Evolutionary conservation across 805 yeast species (phyloP).

Genomic region (Jamesozyma lodderae): DNA sequence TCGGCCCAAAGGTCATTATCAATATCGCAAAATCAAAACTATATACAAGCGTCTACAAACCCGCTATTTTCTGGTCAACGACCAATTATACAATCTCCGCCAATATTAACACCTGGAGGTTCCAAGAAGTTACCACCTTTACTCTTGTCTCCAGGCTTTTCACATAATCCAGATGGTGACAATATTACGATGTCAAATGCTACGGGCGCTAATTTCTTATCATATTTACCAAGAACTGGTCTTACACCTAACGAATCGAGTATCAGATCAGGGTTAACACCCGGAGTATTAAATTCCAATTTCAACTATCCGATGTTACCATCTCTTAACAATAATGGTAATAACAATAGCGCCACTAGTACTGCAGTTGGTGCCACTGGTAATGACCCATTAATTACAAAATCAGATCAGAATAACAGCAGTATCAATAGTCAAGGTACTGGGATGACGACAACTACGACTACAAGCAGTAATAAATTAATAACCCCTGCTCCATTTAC

Average conservation of each 20-base stretch:
- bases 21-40: background rate
- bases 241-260: constrained; percentile 71
- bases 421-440: background rate
- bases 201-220: constrained; percentile 4
- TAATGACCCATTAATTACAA: background rate
- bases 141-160: constrained; percentile 13
- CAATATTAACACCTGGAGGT: constrained; percentile 49
- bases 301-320: constrained; percentile 15
- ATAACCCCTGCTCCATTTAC: background rate
- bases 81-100: constrained; percentile 29
- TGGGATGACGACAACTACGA: background rate
- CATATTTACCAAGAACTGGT: constrained; percentile 38
- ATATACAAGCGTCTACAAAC: background rate
- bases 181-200: background rate
- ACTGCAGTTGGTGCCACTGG: background rate
- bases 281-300: constrained; percentile 36
- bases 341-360: background rate
- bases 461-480: background rate
- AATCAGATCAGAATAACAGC: background rate
- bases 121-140: constrained; percentile 45
- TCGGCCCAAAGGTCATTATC: background rate
- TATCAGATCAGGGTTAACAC: constrained; percentile 63
- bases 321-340: constrained; percentile 6
- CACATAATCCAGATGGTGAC: background rate
- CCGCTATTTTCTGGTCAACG: constrained; percentile 7